phyloP scores from a whole-genome alignment of 2,329 filamentous ascomycete genomes.

The Cercospora janseana region DNA sequence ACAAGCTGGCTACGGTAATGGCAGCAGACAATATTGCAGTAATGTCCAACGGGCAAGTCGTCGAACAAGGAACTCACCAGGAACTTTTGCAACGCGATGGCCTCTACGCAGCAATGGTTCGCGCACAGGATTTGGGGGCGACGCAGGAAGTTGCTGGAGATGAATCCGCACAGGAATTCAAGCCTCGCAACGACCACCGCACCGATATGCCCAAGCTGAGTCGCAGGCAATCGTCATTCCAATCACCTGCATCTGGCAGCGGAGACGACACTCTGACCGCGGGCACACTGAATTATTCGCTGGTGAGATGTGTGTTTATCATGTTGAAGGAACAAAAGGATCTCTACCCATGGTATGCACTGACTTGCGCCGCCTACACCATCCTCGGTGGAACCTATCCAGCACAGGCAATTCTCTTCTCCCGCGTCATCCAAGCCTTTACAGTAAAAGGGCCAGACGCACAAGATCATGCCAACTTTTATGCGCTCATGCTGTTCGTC shows the following conservation, averaged over 20 bases:
- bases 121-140: constrained; percentile 4
- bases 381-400: constrained; percentile 44
- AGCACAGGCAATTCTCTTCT: constrained; percentile 51
- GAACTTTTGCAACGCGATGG: constrained; percentile 10
- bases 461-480: constrained; percentile 49
- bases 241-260: neutral
- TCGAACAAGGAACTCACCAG: constrained; percentile 42
- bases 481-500: constrained; percentile 56
- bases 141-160: neutral
- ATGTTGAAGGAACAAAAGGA: neutral
- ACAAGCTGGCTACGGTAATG: constrained; percentile 45
- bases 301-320: neutral
- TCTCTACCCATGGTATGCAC: neutral
- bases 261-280: too few relatives aligned
- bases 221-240: neutral
- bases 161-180: too few relatives aligned
- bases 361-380: neutral
- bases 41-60: constrained; percentile 43
- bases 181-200: constrained; percentile 19
- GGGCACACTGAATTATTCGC: neutral
- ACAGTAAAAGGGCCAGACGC: constrained; percentile 39
- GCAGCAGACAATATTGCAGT: constrained; percentile 47
- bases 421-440: constrained; percentile 50
- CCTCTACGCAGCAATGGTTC: constrained; percentile 7
- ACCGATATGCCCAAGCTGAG: neutral